Evolutionary conservation across 2,329 filamentous ascomycete species (phyloP).

Genomic region (Penicillium sp.): DNA sequence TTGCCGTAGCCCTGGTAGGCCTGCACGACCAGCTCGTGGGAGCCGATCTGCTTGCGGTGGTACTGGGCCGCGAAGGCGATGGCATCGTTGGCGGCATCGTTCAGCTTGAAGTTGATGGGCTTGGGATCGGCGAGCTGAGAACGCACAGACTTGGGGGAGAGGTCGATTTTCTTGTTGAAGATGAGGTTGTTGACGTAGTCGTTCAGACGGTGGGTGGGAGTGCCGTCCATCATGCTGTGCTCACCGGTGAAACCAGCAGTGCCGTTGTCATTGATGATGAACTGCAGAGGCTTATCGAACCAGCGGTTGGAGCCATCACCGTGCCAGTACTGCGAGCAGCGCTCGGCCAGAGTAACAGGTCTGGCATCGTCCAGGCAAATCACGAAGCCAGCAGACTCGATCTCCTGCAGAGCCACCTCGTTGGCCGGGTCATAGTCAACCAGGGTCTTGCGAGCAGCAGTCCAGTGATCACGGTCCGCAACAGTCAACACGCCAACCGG

Average conservation of each 20-base stretch:
- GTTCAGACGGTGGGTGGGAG: conserved; percentile 91
- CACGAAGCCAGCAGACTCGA: conserved; percentile 86
- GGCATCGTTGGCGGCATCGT: conserved; percentile 69
- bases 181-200: conserved; percentile 91
- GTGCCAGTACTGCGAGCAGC: conserved; percentile 96
- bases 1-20: conserved; percentile 98
- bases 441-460: conserved; percentile 75
- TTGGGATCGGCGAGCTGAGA: conserved; percentile 80
- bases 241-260: conserved; percentile 97
- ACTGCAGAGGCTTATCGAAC: conserved; percentile 98
- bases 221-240: conserved; percentile 99
- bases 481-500: conserved; percentile 82
- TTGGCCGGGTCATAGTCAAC: conserved; percentile 77
- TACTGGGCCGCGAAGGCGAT: conserved; percentile 75
- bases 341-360: conserved; percentile 92
- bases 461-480: conserved; percentile 91
- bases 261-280: conserved; percentile 97
- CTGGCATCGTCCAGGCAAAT: conserved; percentile 90
- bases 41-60: conserved; percentile 76
- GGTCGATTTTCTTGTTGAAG: conserved; percentile 91
- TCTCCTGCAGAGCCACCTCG: conserved; percentile 70
- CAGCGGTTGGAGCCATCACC: conserved; percentile 93
- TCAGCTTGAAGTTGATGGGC: conserved; percentile 75
- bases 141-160: conserved; percentile 73
- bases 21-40: conserved; percentile 90